Conservation (phyloP, 345 rosid genomes). For the Citrus cavaleriei region DNA sequence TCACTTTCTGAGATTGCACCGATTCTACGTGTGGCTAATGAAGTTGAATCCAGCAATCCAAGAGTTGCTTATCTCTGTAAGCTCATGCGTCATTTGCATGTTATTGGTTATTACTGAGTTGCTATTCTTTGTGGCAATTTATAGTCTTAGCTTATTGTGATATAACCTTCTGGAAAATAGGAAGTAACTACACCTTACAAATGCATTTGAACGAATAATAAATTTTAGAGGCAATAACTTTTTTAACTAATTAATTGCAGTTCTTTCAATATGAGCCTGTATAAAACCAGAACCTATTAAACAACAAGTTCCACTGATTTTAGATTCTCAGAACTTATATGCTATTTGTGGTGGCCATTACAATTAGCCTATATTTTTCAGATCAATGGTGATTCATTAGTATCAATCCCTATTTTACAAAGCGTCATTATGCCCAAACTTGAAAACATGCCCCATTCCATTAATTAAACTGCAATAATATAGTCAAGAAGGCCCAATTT, state of each 20-base stretch:
- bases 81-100: conserved; percentile 6
- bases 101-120: background rate
- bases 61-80: conserved; percentile 98
- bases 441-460: background rate
- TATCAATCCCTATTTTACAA: background rate
- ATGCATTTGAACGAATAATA: background rate
- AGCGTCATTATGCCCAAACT: background rate
- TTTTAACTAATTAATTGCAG: background rate
- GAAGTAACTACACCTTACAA: background rate
- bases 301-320: background rate
- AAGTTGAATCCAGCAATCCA: conserved; percentile 83
- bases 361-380: background rate
- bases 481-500: background rate
- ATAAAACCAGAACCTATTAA: background rate
- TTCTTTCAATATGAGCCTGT: background rate
- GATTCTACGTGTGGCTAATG: conserved; percentile 99
- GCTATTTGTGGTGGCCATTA: background rate
- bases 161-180: background rate
- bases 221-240: background rate
- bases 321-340: background rate
- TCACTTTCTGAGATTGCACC: conserved; percentile 94
- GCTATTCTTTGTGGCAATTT: background rate
- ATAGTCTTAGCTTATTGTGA: background rate
- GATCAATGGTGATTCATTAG: background rate
- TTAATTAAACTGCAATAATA: background rate